Percentiles rank a stretch among this genome's conserved stretches.
Conservation (phyloP, 2,329 filamentous ascomycete genomes). For the Davidsoniella australis region DNA sequence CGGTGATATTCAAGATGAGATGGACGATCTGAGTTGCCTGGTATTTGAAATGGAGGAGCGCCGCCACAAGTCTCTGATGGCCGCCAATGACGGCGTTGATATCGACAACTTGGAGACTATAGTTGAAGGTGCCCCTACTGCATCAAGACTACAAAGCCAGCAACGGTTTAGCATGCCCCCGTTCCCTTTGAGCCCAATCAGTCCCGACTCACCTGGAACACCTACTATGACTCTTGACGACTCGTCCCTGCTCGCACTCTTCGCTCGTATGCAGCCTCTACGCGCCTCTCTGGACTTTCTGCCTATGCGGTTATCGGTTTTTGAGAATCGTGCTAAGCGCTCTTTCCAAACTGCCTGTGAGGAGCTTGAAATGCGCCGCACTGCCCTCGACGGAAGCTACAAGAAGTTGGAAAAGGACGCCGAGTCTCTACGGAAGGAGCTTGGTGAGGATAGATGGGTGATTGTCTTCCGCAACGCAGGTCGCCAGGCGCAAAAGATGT, state of each 20-base stretch:
- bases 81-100: conserved; percentile 49
- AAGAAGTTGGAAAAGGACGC: conserved; percentile 79
- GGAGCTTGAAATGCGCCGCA: conserved; percentile 62
- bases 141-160: conserved; percentile 28
- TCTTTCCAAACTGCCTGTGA: conserved; percentile 84
- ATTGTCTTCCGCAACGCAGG: conserved; percentile 88
- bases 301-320: conserved; percentile 82
- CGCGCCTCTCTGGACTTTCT: conserved; percentile 87
- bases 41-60: conserved; percentile 98
- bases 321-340: conserved; percentile 57
- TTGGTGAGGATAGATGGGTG: conserved; percentile 92
- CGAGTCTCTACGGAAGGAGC: conserved; percentile 71
- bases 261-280: conserved; percentile 88
- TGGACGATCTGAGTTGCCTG: conserved; percentile 57
- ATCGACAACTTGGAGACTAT: conserved; percentile 86
- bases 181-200: conserved; percentile 34
- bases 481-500: conserved; percentile 88
- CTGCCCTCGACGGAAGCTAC: conserved; percentile 67
- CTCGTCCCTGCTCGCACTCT: conserved; percentile 71
- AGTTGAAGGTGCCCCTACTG: conserved; percentile 63
- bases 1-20: conserved; percentile 81
- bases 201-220: conserved; percentile 38
- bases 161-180: conserved; percentile 48
- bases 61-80: conserved; percentile 61
- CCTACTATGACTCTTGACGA: conserved; percentile 56